These are phyloP conservation scores for Arxiozyma bovina DNA, from an alignment of 1,139 yeast species.

Conservation along the genomic window DNA sequence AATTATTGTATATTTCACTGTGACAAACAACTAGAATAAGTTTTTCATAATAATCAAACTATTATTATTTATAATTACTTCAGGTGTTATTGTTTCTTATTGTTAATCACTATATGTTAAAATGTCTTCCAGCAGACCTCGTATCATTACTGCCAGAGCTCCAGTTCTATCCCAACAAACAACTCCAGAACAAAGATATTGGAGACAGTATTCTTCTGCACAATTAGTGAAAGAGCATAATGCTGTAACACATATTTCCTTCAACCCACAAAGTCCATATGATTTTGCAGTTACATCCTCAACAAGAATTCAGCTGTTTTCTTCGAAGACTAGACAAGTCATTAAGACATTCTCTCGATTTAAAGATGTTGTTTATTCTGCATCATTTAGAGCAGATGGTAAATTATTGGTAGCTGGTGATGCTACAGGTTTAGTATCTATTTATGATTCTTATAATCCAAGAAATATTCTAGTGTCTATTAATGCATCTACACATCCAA, in stretches of 20 bases:
- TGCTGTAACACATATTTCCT: constrained; percentile 78
- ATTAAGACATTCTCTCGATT: constrained; percentile 82
- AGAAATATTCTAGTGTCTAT: constrained; percentile 71
- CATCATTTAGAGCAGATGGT: constrained; percentile 49
- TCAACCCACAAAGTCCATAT: constrained; percentile 78
- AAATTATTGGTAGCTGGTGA: constrained; percentile 89
- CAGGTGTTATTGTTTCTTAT: neutral
- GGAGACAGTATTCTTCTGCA: constrained; percentile 74
- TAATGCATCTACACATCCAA: constrained; percentile 75
- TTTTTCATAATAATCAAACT: too few relatives aligned
- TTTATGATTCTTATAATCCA: constrained; percentile 73
- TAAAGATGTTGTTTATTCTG: constrained; percentile 73
- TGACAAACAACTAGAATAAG: neutral
- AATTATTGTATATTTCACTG: neutral
- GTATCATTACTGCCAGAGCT: constrained; percentile 60
- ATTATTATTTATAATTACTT: too few relatives aligned
- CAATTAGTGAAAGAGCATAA: constrained; percentile 89
- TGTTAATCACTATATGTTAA: neutral
- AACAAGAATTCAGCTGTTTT: constrained; percentile 83
- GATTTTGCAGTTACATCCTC: constrained; percentile 93
- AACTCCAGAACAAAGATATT: constrained; percentile 89
- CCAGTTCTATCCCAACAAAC: constrained; percentile 77
- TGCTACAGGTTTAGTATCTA: constrained; percentile 75
- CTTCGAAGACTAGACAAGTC: constrained; percentile 88
- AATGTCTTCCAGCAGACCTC: constrained; percentile 75